A percentile compares a stretch with the other conserved stretches of the same genome.
Evolutionary conservation across 2,329 filamentous ascomycete species (phyloP).

Genomic region (Alternaria novae-zelandiae): DNA sequence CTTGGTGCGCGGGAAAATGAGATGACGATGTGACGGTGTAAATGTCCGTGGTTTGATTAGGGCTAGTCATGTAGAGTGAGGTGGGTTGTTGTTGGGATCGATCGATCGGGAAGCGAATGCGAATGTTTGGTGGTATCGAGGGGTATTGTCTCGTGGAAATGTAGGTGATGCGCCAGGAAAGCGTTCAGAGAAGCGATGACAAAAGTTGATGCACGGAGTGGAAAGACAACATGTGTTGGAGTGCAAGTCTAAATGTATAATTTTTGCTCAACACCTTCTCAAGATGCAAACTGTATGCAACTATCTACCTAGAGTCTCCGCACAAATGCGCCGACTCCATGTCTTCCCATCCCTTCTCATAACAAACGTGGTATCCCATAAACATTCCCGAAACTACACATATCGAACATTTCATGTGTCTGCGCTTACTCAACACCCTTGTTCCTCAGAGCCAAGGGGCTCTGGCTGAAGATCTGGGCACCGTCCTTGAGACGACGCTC

Average conservation of each 20-base stretch:
- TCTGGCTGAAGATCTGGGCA: slow-evolving; percentile 63
- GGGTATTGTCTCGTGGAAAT: not conserved
- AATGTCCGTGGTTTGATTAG: not conserved
- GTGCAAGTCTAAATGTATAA: not conserved
- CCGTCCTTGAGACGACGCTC: slow-evolving; percentile 69
- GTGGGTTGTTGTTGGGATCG: not conserved
- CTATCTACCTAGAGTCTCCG: slow-evolving; percentile 8
- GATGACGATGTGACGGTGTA: not conserved
- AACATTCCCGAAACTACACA: slow-evolving; percentile 15
- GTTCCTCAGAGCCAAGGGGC: slow-evolving; percentile 35
- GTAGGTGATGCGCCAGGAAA: not conserved
- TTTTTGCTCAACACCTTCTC: not conserved
- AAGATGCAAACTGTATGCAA: slow-evolving; percentile 2
- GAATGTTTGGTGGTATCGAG: not conserved
- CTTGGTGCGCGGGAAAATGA: not conserved
- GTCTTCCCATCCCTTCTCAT: slow-evolving; percentile 8
- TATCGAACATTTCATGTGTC: slow-evolving; percentile 17
- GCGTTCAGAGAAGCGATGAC: not conserved
- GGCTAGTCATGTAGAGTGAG: not conserved
- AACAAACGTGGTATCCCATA: slow-evolving; percentile 21
- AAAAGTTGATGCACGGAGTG: not conserved
- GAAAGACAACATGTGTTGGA: not conserved
- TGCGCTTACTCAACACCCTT: slow-evolving; percentile 26
- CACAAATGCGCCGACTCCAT: slow-evolving; percentile 12
- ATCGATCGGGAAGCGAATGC: not conserved